phyloP scores from a whole-genome alignment of 2,329 filamentous ascomycete species.

The Paracamarosporium sp. region DNA sequence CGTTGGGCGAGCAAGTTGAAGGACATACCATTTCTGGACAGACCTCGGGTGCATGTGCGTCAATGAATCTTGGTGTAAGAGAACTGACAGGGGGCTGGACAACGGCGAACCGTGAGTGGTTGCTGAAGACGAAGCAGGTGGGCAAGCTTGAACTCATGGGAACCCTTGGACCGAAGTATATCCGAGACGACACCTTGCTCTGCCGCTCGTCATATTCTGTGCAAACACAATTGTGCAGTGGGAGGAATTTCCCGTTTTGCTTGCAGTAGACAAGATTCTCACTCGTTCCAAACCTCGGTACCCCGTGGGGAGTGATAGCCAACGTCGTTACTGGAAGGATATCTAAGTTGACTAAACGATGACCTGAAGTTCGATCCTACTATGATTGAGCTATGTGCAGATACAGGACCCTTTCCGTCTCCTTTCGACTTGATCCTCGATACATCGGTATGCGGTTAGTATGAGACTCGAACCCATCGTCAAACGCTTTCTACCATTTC shows the following conservation, averaged over 20 bases:
- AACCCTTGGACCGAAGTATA: slow-evolving; percentile 12
- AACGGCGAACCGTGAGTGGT: slow-evolving; percentile 20
- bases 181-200: neutral
- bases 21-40: neutral
- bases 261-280: neutral
- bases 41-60: neutral
- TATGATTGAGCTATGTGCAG: neutral
- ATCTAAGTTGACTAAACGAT: neutral
- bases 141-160: slow-evolving; percentile 14
- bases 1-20: neutral
- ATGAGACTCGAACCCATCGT: neutral
- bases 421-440: neutral
- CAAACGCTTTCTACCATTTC: too few species aligned
- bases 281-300: neutral
- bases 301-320: neutral
- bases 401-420: neutral
- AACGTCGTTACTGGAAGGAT: neutral
- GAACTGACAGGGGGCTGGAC: slow-evolving; percentile 19
- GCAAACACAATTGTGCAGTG: neutral
- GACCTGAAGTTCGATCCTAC: neutral
- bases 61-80: neutral
- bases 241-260: neutral
- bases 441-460: neutral
- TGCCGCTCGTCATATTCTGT: neutral
- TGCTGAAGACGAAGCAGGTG: neutral